Evolutionary conservation across 1,139 yeast species (phyloP).

Genomic region (Hyphopichia khmerensis): DNA sequence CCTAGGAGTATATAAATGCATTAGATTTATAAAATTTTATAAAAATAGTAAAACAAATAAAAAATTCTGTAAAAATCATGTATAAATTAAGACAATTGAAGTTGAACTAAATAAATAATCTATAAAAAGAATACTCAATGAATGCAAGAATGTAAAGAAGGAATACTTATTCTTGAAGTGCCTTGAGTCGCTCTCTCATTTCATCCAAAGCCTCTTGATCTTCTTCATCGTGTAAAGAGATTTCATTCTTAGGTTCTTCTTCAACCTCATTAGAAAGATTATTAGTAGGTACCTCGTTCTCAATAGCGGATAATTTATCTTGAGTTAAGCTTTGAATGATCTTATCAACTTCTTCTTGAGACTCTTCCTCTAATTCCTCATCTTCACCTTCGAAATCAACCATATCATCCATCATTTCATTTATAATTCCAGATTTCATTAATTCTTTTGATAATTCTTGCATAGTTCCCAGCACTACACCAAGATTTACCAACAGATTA

Average conservation of each 20-base stretch:
- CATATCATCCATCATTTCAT: slow-evolving; percentile 93
- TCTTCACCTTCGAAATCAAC: slow-evolving; percentile 67
- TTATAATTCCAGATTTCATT: slow-evolving; percentile 87
- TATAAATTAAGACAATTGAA: too few relatives aligned
- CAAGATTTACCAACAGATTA: slow-evolving; percentile 71
- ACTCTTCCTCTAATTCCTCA: slow-evolving; percentile 65
- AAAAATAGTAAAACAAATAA: too few relatives aligned
- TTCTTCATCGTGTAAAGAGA: slow-evolving; percentile 49
- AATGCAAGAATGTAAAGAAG: too few relatives aligned
- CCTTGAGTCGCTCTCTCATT: slow-evolving; percentile 86
- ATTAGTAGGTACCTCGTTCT: slow-evolving; percentile 42
- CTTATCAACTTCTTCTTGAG: slow-evolving; percentile 66
- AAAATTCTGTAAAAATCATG: too few relatives aligned
- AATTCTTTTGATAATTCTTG: slow-evolving; percentile 84
- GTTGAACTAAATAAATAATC: too few relatives aligned
- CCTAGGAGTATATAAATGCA: neutral
- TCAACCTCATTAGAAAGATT: slow-evolving; percentile 19
- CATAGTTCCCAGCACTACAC: slow-evolving; percentile 82
- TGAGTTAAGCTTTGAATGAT: slow-evolving; percentile 45
- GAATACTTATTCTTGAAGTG: slow-evolving; percentile 63
- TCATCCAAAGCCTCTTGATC: slow-evolving; percentile 74
- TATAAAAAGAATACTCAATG: neutral
- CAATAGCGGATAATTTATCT: slow-evolving; percentile 43
- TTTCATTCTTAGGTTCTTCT: slow-evolving; percentile 11
- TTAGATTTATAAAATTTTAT: neutral